Conservation (phyloP, 805 yeast genomes). For the Candida broadrunensis region DNA sequence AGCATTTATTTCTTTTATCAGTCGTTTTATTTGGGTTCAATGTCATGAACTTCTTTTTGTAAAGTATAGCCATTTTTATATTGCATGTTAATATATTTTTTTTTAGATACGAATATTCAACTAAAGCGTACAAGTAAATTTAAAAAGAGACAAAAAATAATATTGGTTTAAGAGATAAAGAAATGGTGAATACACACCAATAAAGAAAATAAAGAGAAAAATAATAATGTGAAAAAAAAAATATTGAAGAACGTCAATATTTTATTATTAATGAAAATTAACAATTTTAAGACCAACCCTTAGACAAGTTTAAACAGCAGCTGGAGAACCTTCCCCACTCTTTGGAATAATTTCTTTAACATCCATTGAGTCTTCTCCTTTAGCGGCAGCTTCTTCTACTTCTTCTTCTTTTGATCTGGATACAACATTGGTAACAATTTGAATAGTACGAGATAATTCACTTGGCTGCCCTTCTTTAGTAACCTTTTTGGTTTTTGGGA, state of each 20-base stretch:
- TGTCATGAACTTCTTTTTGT: slow-evolving; percentile 3
- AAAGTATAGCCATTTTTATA: slow-evolving; percentile 10
- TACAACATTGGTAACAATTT: slow-evolving; percentile 38
- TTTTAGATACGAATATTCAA: background rate
- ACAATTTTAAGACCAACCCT: no score
- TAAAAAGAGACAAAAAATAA: no score
- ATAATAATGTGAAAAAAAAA: no score
- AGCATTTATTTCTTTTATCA: background rate
- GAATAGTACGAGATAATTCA: slow-evolving; percentile 54
- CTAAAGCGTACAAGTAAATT: no score
- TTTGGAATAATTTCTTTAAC: no score
- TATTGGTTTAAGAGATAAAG: no score
- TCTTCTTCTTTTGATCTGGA: slow-evolving; percentile 16
- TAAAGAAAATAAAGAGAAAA: background rate
- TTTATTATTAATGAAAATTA: no score
- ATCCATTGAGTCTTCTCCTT: no score
- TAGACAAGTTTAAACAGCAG: no score
- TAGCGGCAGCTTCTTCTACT: background rate
- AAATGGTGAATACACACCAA: no score
- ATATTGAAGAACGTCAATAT: slow-evolving; percentile 1
- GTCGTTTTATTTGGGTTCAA: background rate
- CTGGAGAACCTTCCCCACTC: no score
- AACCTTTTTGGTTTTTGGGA: slow-evolving; percentile 44
- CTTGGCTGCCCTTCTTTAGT: slow-evolving; percentile 46
- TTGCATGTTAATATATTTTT: slow-evolving; percentile 20